Evolutionary conservation across 2,329 filamentous ascomycete species (phyloP).

Genomic region (Boeremia lycopersici): DNA sequence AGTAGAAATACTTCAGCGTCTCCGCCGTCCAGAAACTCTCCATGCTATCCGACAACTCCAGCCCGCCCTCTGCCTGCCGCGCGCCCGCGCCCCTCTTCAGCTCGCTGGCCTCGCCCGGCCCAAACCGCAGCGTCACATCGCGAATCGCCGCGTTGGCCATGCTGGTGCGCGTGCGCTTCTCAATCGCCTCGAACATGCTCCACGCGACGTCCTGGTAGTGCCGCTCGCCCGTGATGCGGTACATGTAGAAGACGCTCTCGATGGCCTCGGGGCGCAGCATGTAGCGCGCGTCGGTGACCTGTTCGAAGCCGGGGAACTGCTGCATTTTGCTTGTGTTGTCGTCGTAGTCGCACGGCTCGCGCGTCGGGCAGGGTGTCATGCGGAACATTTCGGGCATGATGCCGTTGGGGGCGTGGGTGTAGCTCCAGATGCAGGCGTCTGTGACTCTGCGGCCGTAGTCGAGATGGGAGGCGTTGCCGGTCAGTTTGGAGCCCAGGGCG

Average conservation of each 20-base stretch:
- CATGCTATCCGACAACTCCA: conserved; percentile 62
- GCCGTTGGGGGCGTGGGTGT: conserved; percentile 59
- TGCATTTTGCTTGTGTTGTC: conserved; percentile 1
- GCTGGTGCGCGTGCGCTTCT: conserved; percentile 64
- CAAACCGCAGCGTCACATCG: conserved; percentile 51
- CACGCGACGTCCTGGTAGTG: conserved; percentile 71
- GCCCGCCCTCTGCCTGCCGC: conserved; percentile 37
- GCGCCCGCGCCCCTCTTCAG: conserved; percentile 4
- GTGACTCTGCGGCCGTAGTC: conserved; percentile 61
- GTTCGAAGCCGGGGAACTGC: conserved; percentile 57
- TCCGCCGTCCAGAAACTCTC: conserved; percentile 75
- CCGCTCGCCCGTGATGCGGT: conserved; percentile 70
- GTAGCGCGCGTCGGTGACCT: conserved; percentile 62
- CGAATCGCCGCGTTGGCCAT: conserved; percentile 67
- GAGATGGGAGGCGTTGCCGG: conserved; percentile 58
- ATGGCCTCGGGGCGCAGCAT: conserved; percentile 74
- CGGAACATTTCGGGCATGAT: conserved; percentile 65
- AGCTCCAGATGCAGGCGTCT: conserved; percentile 66
- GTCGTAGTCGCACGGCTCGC: conserved; percentile 47
- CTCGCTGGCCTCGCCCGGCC: not conserved
- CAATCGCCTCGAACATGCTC: conserved; percentile 71
- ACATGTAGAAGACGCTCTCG: conserved; percentile 77
- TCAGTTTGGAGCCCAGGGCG: conserved; percentile 66
- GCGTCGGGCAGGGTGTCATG: conserved; percentile 54
- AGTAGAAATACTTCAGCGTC: conserved; percentile 69